Percentiles rank a stretch among this genome's conserved stretches.
Conservation (phyloP, 2,329 filamentous ascomycete genomes). For the Tolypocladium ovalisporum region DNA sequence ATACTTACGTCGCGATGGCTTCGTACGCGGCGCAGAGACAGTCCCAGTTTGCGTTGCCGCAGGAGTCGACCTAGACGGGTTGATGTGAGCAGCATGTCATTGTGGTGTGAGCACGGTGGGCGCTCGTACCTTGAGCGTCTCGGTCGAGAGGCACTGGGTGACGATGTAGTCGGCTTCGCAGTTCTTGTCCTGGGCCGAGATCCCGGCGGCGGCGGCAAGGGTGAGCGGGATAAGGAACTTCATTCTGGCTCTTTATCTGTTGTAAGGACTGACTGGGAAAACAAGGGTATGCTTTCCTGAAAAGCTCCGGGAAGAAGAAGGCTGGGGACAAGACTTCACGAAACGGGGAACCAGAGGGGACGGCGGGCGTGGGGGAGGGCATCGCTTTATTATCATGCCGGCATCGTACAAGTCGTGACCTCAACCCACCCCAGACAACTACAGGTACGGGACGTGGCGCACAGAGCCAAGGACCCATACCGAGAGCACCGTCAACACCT, state of each 20-base stretch:
- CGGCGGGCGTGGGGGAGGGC: background rate
- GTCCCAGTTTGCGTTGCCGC: slow-evolving; percentile 28
- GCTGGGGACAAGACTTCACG: background rate
- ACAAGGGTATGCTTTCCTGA: background rate
- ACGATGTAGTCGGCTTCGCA: slow-evolving; percentile 38
- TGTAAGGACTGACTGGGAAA: background rate
- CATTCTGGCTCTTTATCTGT: slow-evolving; percentile 23
- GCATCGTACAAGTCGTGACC: background rate
- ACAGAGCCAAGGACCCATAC: background rate
- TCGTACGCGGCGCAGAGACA: slow-evolving; percentile 35
- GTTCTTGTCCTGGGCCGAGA: slow-evolving; percentile 18
- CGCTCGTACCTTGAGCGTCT: slow-evolving; percentile 23
- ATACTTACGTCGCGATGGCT: slow-evolving; percentile 34
- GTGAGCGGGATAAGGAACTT: slow-evolving; percentile 32
- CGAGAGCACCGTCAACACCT: background rate
- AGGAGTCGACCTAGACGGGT: slow-evolving; percentile 21
- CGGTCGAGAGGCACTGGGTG: slow-evolving; percentile 28
- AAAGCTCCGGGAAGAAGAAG: background rate
- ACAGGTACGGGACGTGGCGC: no score
- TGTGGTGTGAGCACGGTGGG: background rate
- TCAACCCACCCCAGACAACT: background rate
- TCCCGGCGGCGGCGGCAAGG: slow-evolving; percentile 24
- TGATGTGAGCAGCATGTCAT: background rate
- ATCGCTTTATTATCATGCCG: background rate
- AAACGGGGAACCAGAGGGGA: background rate